Conservation (phyloP, 2,329 filamentous ascomycete genomes). For the Elsinoe perseae region DNA sequence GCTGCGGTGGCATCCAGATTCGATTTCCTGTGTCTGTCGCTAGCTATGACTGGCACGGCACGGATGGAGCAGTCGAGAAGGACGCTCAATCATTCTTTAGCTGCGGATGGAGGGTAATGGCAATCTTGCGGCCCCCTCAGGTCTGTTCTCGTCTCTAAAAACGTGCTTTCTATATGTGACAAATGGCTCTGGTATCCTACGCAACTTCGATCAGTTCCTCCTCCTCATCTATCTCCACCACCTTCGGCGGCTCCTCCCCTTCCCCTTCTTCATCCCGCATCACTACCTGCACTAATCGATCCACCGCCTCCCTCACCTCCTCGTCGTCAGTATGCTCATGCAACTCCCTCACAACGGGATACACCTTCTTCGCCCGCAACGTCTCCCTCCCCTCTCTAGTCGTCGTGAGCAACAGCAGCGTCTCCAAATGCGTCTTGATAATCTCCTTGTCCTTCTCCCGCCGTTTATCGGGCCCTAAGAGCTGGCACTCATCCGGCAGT, state of each 20-base stretch:
- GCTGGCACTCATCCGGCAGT: constrained; percentile 85
- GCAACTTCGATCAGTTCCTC: constrained; percentile 36
- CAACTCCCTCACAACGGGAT: constrained; percentile 80
- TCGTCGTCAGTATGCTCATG: constrained; percentile 73
- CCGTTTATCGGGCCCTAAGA: constrained; percentile 81
- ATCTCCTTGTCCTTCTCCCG: constrained; percentile 70
- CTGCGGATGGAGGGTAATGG: constrained; percentile 15
- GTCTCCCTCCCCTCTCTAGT: constrained; percentile 66
- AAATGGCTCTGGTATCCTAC: constrained; percentile 6
- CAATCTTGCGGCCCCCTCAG: constrained; percentile 5
- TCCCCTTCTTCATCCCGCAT: constrained; percentile 68
- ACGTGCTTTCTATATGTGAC: neutral
- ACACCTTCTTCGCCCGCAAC: constrained; percentile 71
- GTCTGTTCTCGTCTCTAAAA: neutral
- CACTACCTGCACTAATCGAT: constrained; percentile 80
- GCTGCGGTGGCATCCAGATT: constrained; percentile 4
- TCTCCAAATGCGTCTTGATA: constrained; percentile 82
- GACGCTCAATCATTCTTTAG: constrained; percentile 4
- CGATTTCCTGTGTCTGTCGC: neutral
- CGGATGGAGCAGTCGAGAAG: constrained; percentile 2
- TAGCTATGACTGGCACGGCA: neutral
- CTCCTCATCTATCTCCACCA: constrained; percentile 32
- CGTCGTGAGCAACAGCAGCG: constrained; percentile 72
- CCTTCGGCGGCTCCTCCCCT: constrained; percentile 41
- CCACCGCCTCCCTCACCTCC: constrained; percentile 72